Base-by-base conservation (phyloP, 108 stramenopile species). In the Cyclotella sp. region DNA sequence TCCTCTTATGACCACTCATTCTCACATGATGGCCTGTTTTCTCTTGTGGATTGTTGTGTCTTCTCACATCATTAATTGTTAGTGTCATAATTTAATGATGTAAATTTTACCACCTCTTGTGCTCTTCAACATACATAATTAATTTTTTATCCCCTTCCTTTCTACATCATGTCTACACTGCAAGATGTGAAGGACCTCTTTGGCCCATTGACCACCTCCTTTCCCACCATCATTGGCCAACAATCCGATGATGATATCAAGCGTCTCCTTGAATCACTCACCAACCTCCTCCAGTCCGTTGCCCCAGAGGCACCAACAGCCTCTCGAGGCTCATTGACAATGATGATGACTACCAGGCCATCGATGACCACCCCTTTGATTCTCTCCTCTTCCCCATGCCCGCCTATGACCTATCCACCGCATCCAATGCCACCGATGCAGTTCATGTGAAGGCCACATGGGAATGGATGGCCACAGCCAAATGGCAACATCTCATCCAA, bases 81-180 rank as follows among this genome's bases (percentile, higher is more conserved):
- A n/a, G n/a, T n/a, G n/a, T n/a, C n/a, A n/a, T n/a, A n/a, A n/a
- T n/a, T n/a, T n/a, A n/a, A n/a, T n/a, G n/a, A n/a, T n/a, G n/a
- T n/a, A n/a, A n/a, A n/a, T n/a, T n/a, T n/a, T n/a, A n/a, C n/a
- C n/a, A n/a, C n/a, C n/a, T n/a, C n/a, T n/a, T n/a, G n/a, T n/a
- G n/a, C n/a, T n/a, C n/a, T n/a, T n/a, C n/a, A n/a, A n/a, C n/a
- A n/a, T n/a, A n/a, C n/a, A n/a, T n/a, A n/a, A n/a, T n/a, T n/a
- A n/a, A n/a, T n/a, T n/a, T n/a, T n/a, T n/a, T n/a, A n/a, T 13
- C 13, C 21, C 52, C 52, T 14, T n/a, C 52, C 14, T 19, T 6
- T 14, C 52, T 19, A 53, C 52, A 53, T 18, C 52, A 53, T 53
- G 52, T 18, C 52, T 19, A 53, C 52, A 53, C 52, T n/a, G 52